A percentile compares a stretch with the other conserved stretches of the same genome.
phyloP scores from a whole-genome alignment of 73 alveolate species.

The Paramecium biaurelia region DNA sequence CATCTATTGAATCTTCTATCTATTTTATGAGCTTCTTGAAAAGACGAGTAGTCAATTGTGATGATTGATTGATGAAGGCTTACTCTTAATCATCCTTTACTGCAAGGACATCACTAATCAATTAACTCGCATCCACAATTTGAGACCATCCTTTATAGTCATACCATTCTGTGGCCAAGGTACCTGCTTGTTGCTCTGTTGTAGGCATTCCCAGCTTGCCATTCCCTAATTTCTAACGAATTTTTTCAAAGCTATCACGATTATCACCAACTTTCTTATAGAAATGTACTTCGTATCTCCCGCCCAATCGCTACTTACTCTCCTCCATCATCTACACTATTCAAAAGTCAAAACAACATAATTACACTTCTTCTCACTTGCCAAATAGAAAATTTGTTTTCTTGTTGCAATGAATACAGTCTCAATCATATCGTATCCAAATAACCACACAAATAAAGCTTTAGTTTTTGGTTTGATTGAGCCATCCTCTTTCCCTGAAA shows the following conservation, averaged over 20 bases:
- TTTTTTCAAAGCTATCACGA: conserved; percentile 6
- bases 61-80: conserved; percentile 6
- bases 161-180: conserved; percentile 19
- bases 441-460: conserved; percentile 61
- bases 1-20: conserved; percentile 49
- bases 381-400: conserved; percentile 44
- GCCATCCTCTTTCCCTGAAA: conserved; percentile 55
- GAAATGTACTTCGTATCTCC: background rate
- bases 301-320: background rate
- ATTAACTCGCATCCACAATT: background rate
- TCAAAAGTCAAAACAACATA: background rate
- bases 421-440: conserved; percentile 64
- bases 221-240: background rate
- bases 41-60: conserved; percentile 15
- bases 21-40: conserved; percentile 20
- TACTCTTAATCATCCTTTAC: conserved; percentile 57
- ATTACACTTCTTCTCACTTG: conserved; percentile 58
- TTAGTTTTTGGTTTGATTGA: conserved; percentile 58
- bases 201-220: background rate
- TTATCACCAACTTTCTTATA: background rate
- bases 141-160: background rate
- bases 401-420: conserved; percentile 48
- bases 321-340: conserved; percentile 45
- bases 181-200: conserved; percentile 21
- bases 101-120: conserved; percentile 7